Conservation (phyloP, 306 rosid species). For the Ormosia emarginata region DNA sequence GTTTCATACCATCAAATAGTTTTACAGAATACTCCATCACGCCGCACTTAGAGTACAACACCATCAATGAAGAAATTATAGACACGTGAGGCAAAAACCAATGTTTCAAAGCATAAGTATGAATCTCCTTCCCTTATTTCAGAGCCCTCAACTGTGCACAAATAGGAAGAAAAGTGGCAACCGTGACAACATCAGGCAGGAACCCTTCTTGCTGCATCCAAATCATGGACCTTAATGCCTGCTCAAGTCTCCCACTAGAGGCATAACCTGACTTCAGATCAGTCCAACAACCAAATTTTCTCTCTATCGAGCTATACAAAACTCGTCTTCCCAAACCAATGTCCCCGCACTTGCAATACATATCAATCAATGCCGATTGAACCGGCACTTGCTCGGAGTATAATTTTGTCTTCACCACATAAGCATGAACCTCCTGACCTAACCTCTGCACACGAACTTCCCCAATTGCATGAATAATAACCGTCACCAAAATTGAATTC, state of each 20-base stretch:
- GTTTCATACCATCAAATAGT: conserved; percentile 50
- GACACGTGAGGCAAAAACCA: conserved; percentile 61
- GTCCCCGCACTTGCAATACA: conserved; percentile 80
- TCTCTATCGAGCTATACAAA: conserved; percentile 48
- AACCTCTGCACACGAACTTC: conserved; percentile 34
- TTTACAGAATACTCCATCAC: conserved; percentile 46
- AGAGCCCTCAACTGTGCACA: conserved; percentile 62
- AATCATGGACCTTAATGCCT: conserved; percentile 54
- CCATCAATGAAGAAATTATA: conserved; percentile 61
- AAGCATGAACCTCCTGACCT: conserved; percentile 70
- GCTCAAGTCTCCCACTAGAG: conserved; percentile 55
- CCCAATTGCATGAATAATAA: conserved; percentile 57
- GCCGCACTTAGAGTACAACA: conserved; percentile 70
- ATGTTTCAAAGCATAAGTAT: conserved; percentile 64
- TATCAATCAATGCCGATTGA: conserved; percentile 66
- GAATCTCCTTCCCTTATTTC: conserved; percentile 69
- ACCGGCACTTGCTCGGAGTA: conserved; percentile 42
- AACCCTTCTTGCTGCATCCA: conserved; percentile 73
- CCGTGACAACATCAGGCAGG: conserved; percentile 49
- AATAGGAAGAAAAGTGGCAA: conserved; percentile 62
- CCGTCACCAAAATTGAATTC: conserved; percentile 48
- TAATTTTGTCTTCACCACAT: conserved; percentile 47
- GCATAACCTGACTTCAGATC: conserved; percentile 69
- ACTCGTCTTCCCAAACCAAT: conserved; percentile 55
- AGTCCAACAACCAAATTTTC: conserved; percentile 63